These are phyloP conservation scores for Vitis labrusca DNA, from an alignment of 164 flowering plant species.

Conservation along the genomic window DNA sequence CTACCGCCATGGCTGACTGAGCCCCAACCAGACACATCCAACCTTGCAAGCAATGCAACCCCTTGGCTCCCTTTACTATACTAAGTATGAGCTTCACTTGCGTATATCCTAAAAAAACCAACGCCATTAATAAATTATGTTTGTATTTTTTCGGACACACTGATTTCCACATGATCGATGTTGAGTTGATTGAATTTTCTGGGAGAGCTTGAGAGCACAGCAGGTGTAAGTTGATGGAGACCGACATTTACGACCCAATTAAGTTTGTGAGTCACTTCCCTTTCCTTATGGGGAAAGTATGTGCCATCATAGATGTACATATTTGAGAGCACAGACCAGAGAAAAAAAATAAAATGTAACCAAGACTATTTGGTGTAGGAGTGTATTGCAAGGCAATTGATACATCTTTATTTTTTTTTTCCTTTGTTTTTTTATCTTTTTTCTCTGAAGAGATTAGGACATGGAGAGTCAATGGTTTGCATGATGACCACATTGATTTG, in stretches of 20 bases:
- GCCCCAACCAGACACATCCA: conserved; percentile 13
- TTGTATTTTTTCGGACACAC: no score
- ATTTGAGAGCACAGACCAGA: no score
- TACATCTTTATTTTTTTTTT: background rate
- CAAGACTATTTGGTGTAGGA: background rate
- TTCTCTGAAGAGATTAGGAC: no score
- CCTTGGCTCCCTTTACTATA: background rate
- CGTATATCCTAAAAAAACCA: no score
- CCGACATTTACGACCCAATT: background rate
- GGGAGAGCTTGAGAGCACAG: background rate
- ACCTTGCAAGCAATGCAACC: conserved; percentile 25
- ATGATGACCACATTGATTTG: background rate
- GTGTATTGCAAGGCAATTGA: background rate
- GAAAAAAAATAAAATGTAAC: no score
- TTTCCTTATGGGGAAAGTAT: conserved; percentile 22
- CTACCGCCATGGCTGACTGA: conserved; percentile 4
- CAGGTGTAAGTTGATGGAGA: conserved; percentile 6
- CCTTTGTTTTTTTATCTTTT: no score
- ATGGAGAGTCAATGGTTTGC: background rate
- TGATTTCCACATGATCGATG: background rate
- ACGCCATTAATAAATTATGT: no score
- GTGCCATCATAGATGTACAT: no score
- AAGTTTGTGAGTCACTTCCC: background rate
- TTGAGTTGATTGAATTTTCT: background rate
- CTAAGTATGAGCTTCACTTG: no score